Evolutionary conservation across 1,139 yeast genomes (phyloP), one percentile per base, ranked within the genome.

Genomic region (Wickerhamiella pararugosa): DNA sequence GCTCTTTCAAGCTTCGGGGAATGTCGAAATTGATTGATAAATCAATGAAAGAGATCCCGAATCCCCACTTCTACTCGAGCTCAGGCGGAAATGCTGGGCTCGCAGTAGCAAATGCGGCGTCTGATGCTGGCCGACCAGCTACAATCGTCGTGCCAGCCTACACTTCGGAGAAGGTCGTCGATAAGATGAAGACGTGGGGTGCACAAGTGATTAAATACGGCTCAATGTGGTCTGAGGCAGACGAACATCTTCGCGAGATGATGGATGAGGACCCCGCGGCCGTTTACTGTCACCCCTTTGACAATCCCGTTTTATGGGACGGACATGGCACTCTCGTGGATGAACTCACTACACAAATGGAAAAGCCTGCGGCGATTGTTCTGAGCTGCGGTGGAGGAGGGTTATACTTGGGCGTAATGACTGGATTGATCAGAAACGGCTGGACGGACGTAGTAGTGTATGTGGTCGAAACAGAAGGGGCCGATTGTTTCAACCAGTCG

Each of bases 11-110:
- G 55, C 64, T 76, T 28, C 64, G 87, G 51, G 86, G 86, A 0
- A 66, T 79, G 33, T 77, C 82, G 3, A 53, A 67, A 48, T 34
- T 46, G n/a, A 43, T 50, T 5, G 41, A 34, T 28, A 10, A 28
- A 6, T 61, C 71, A 40, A 66, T 73, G 26, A 21, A 46, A 41
- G 30, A 45, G 29, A 39, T 35, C 45, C 32, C 46, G 8, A 44
- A 45, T 6, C 48, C 47, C 21, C 54, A 57, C 32, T 74, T 78
- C 4, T 73, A 68, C 55, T 69, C 79, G 5, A 75, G 81, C 29
- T 75, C 82, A 10, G 90, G 87, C 8, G 90, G 90, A 0, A 79
- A 79, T 55, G 90, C 90, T 0, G 90, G 90, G 0, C 62, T 76
- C 40, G 87, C 87, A 0, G 82, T 82, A 2, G 83, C 84, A 0